Conservation (phyloP, 2,329 filamentous ascomycete species). For the Fusarium lateritium region DNA sequence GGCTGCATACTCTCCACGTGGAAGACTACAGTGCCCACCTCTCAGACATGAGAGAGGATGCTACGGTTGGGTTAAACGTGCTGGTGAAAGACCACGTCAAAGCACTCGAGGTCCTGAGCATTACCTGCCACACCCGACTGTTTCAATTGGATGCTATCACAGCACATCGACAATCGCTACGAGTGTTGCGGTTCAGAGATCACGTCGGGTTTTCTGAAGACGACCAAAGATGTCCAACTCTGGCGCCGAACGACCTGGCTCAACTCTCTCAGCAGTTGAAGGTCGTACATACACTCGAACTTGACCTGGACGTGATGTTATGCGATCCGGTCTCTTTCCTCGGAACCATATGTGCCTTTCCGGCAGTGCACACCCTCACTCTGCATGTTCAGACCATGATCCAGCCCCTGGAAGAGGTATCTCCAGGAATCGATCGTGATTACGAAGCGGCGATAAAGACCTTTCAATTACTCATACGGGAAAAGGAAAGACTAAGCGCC, state of each 20-base stretch:
- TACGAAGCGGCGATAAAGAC: slow-evolving; percentile 54
- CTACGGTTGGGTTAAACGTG: slow-evolving; percentile 56
- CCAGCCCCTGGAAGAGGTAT: slow-evolving; percentile 50
- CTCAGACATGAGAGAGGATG: slow-evolving; percentile 56
- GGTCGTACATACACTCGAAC: slow-evolving; percentile 59
- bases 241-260: slow-evolving; percentile 54
- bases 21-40: slow-evolving; percentile 63
- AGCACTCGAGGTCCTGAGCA: slow-evolving; percentile 56
- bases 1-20: slow-evolving; percentile 57
- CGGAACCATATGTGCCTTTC: slow-evolving; percentile 57
- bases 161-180: slow-evolving; percentile 57
- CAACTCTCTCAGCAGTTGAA: slow-evolving; percentile 53
- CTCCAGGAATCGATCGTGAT: slow-evolving; percentile 55
- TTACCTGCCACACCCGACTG: slow-evolving; percentile 59
- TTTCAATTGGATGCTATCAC: slow-evolving; percentile 60
- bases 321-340: slow-evolving; percentile 58
- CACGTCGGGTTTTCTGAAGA: slow-evolving; percentile 63
- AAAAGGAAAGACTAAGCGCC: slow-evolving; percentile 42
- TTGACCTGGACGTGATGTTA: slow-evolving; percentile 62
- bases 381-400: slow-evolving; percentile 63
- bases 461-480: slow-evolving; percentile 53
- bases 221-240: slow-evolving; percentile 58
- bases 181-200: slow-evolving; percentile 60
- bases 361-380: slow-evolving; percentile 57
- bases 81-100: slow-evolving; percentile 58